Evolutionary conservation across 345 rosid genomes (phyloP).

Genomic region (Pugionium dolabratum): DNA sequence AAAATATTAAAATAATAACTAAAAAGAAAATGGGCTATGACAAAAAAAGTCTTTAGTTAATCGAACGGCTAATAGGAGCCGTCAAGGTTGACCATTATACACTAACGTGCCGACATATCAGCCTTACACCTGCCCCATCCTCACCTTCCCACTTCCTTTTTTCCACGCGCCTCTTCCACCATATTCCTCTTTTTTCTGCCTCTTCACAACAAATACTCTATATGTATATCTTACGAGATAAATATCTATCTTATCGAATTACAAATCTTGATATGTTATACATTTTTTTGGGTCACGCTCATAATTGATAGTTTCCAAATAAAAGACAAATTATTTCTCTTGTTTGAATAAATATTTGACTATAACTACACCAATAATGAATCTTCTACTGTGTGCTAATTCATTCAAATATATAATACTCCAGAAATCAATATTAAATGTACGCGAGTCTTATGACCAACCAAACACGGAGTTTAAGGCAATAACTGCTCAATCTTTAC

Average conservation of each 20-base stretch:
- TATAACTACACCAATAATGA: slow-evolving; percentile 17
- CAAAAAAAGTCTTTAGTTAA: slow-evolving; percentile 23
- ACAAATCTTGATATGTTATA: neutral
- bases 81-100: slow-evolving; percentile 37
- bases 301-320: too few species aligned
- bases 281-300: neutral
- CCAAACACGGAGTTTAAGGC: slow-evolving; percentile 34
- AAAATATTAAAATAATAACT: slow-evolving; percentile 19
- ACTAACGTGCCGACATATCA: slow-evolving; percentile 33
- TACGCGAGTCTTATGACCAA: slow-evolving; percentile 25
- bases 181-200: neutral
- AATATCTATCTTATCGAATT: neutral
- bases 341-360: too few species aligned
- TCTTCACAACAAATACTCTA: neutral
- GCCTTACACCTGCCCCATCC: slow-evolving; percentile 35
- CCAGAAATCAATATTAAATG: neutral
- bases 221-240: too few species aligned
- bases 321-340: too few species aligned
- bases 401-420: neutral
- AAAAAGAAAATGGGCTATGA: slow-evolving; percentile 28
- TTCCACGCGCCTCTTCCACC: slow-evolving; percentile 15
- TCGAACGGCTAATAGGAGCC: slow-evolving; percentile 39
- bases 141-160: slow-evolving; percentile 19
- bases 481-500: slow-evolving; percentile 21
- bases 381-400: neutral